Base-by-base conservation (phyloP, 1,284 basidiomycete genomes). In the Coniferiporia weirii region DNA sequence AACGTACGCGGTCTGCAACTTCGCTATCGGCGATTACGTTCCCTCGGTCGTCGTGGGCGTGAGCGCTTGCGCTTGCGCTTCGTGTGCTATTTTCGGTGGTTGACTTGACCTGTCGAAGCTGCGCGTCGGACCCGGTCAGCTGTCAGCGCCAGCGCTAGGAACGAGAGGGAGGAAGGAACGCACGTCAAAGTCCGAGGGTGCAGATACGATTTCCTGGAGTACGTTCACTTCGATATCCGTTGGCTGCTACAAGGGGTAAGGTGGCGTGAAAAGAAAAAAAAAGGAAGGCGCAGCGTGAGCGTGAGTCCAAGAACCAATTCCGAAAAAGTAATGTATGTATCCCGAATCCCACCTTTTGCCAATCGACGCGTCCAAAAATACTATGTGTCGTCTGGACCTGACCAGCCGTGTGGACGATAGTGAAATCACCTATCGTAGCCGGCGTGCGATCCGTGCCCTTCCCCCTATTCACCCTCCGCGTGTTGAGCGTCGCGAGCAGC, bases 401-500 rank as follows among this genome's bases (percentile, higher is more conserved):
- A 3, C 53, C 58, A 34, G 9, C 34, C 1, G 60, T 52, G 8
- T 57, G 54, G 27, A 61, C 47, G 38, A 61, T 58, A 6, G 60
- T 58, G 48, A 61, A 61, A n/a, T 77, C 56, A n/a, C 59, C 71
- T 3, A 64, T 67, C 38, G 66, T 72, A 8, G 65, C 70, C 36
- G 66, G 70, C 65, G 76, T 73, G 54, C 66, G 67, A 51, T 80
- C 78, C 4, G 79, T 76, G 43, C 79, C 78, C 46, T 72, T 69
- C 19, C 77, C 79, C 15, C 73, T 73, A 51, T 79, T 64, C n/a
- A 66, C 68, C 49, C 77, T 70, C 17, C 80, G 75, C 4, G 80
- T 82, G 64, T 82, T 83, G 40, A 82, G 72, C 82, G 85, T 83
- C 57, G 84, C 83, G 65, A 87, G 73, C 67, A 84, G 84, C 4